These are phyloP conservation scores for Fragilariopsis cylindrus DNA, from an alignment of 108 stramenopile species.

Conservation along the genomic window DNA sequence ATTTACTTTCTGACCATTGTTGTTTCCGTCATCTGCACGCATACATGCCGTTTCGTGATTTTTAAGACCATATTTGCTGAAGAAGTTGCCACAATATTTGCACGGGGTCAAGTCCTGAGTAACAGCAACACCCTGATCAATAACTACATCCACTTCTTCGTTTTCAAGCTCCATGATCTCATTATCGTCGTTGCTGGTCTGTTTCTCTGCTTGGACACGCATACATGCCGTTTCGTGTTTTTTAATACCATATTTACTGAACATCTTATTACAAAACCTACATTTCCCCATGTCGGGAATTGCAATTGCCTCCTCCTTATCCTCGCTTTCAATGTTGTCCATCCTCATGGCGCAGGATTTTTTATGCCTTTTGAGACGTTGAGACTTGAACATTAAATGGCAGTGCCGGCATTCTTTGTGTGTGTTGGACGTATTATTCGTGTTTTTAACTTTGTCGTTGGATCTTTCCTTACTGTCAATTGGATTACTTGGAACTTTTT, in stretches of 20 bases:
- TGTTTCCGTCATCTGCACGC: background rate
- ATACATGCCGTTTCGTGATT: background rate
- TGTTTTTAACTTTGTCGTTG: background rate
- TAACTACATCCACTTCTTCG: too few relatives aligned
- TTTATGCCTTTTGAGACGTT: background rate
- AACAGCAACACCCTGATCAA: too few relatives aligned
- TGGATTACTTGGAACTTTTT: background rate
- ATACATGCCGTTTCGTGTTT: background rate
- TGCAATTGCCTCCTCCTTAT: background rate
- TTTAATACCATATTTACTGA: background rate
- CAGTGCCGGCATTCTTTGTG: constrained; percentile 4
- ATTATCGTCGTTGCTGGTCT: background rate
- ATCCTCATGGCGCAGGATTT: background rate
- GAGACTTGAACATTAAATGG: background rate
- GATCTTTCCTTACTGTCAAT: background rate
- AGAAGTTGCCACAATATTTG: background rate
- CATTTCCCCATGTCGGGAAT: background rate
- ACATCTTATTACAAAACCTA: background rate
- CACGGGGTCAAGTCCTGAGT: background rate
- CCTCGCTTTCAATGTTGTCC: background rate
- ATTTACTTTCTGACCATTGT: background rate
- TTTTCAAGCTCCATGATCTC: too few relatives aligned
- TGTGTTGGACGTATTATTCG: background rate
- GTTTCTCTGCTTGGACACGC: background rate
- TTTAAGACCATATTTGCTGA: background rate